Percentiles rank a stretch among this genome's conserved stretches.
Conservation (phyloP, 1,139 yeast genomes). For the Saccharomyces pastorianus region DNA sequence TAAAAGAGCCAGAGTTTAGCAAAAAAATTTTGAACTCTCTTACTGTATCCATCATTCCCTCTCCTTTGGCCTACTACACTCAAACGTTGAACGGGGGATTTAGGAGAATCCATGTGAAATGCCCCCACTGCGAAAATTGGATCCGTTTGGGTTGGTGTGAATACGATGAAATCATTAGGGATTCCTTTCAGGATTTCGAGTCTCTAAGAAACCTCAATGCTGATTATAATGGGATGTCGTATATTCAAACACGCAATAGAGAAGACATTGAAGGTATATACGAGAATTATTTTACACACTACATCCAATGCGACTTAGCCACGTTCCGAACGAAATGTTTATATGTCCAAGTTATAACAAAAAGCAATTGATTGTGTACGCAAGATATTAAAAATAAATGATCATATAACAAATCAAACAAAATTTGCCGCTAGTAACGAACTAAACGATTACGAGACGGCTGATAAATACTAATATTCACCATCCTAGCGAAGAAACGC, state of each 20-base stretch:
- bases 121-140: conserved; percentile 14
- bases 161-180: conserved; percentile 12
- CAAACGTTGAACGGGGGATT: conserved; percentile 11
- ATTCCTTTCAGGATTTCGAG: conserved; percentile 8
- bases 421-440: background rate
- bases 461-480: no score
- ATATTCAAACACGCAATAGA: conserved; percentile 10
- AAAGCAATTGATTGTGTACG: background rate
- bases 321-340: conserved; percentile 4
- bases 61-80: conserved; percentile 11
- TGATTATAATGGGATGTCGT: conserved; percentile 8
- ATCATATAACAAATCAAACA: background rate
- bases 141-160: conserved; percentile 18
- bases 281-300: conserved; percentile 17
- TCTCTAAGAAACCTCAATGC: conserved; percentile 7
- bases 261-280: conserved; percentile 14
- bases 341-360: conserved; percentile 5
- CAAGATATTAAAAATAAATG: background rate
- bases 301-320: conserved; percentile 10
- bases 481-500: background rate
- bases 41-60: conserved; percentile 9
- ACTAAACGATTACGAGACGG: background rate
- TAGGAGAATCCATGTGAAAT: conserved; percentile 15
- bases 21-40: conserved; percentile 8
- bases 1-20: conserved; percentile 4